These are phyloP conservation scores for Cercospora zeina DNA, from an alignment of 2,329 filamentous ascomycete genomes.

Conservation along the genomic window DNA sequence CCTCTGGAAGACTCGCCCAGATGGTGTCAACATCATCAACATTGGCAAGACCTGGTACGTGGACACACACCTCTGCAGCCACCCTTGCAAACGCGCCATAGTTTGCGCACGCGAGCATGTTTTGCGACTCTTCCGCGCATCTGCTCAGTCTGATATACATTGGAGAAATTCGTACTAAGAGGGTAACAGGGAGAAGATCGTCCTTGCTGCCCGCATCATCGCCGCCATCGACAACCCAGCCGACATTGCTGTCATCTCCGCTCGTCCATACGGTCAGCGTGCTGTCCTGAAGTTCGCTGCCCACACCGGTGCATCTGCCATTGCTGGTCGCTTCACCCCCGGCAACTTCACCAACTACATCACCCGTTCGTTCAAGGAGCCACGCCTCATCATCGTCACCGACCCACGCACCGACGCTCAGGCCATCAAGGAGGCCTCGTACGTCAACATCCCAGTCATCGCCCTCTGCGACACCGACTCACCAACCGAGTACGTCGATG, in stretches of 20 bases:
- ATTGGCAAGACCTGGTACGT: conserved; percentile 99
- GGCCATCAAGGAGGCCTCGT: conserved; percentile 99
- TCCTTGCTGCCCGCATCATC: conserved; percentile 97
- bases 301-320: conserved; percentile 96
- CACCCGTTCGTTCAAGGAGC: conserved; percentile 99
- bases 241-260: conserved; percentile 98
- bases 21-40: conserved; percentile 99
- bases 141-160: neutral
- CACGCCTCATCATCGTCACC: conserved; percentile 98
- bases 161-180: neutral
- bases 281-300: conserved; percentile 99
- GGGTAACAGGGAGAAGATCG: conserved; percentile 88
- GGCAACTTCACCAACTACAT: conserved; percentile 99
- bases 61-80: neutral
- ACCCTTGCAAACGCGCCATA: neutral
- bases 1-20: conserved; percentile 98
- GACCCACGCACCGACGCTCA: conserved; percentile 99
- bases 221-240: conserved; percentile 98
- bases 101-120: neutral
- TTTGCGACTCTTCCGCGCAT: conserved; percentile 1
- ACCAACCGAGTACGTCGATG: conserved; percentile 98
- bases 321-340: conserved; percentile 99
- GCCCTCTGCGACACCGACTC: conserved; percentile 99
- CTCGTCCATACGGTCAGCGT: conserved; percentile 98
- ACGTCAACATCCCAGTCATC: conserved; percentile 99